Conservation (phyloP, 306 rosid genomes). For the Pueraria montana region DNA sequence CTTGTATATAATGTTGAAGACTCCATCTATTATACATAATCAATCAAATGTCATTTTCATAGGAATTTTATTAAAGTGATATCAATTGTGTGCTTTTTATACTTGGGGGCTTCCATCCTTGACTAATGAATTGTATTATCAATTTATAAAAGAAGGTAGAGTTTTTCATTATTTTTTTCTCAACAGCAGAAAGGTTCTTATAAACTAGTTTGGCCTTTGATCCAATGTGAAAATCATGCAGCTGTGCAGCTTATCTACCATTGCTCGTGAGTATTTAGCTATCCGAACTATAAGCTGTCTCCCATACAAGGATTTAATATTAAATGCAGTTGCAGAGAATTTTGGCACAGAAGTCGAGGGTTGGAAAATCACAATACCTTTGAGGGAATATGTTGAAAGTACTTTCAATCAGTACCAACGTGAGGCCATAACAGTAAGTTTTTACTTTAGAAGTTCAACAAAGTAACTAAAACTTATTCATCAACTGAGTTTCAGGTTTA, state of each 20-base stretch:
- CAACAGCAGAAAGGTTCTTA: slow-evolving; percentile 24
- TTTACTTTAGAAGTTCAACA: slow-evolving; percentile 15
- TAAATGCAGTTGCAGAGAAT: slow-evolving; percentile 65
- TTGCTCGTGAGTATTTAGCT: slow-evolving; percentile 86
- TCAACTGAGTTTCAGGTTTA: slow-evolving; percentile 6
- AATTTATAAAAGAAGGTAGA: not conserved
- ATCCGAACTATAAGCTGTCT: slow-evolving; percentile 69
- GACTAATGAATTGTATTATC: slow-evolving; percentile 12
- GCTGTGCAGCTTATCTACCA: slow-evolving; percentile 94
- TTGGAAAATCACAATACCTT: slow-evolving; percentile 82
- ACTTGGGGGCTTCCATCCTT: slow-evolving; percentile 15
- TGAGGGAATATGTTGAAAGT: slow-evolving; percentile 72
- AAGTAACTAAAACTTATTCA: slow-evolving; percentile 15
- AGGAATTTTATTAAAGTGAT: not conserved
- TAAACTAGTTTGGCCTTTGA: slow-evolving; percentile 31
- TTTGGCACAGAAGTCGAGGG: slow-evolving; percentile 57
- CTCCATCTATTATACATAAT: not conserved
- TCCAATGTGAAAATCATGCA: slow-evolving; percentile 53
- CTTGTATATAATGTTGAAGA: slow-evolving; percentile 15
- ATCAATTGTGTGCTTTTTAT: not conserved
- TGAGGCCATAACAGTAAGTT: slow-evolving; percentile 82
- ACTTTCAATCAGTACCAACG: slow-evolving; percentile 83
- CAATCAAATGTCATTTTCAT: slow-evolving; percentile 7
- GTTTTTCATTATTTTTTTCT: slow-evolving; percentile 22
- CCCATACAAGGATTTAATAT: slow-evolving; percentile 87